These are phyloP conservation scores for Chrysochromulina parva DNA, from an alignment of 78 protist genomes.

Conservation along the genomic window DNA sequence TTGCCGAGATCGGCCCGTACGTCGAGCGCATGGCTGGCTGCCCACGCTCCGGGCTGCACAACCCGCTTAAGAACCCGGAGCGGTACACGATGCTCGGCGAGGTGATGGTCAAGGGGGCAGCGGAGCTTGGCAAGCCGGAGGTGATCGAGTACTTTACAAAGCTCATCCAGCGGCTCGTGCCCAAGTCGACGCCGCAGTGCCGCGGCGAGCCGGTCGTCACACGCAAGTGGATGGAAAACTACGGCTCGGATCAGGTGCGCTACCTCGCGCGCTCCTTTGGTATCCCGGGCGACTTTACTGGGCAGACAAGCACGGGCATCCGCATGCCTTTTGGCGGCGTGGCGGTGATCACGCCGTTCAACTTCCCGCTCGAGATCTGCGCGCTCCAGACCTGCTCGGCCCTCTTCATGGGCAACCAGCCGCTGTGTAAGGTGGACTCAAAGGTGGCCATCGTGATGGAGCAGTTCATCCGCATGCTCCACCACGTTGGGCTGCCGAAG, in stretches of 20 bases:
- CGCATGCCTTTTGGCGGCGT: slow-evolving; percentile 50
- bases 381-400: slow-evolving; percentile 28
- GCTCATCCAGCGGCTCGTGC: slow-evolving; percentile 42
- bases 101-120: slow-evolving; percentile 1
- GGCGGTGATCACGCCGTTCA: slow-evolving; percentile 53
- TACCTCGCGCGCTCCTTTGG: slow-evolving; percentile 43
- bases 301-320: slow-evolving; percentile 1
- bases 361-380: slow-evolving; percentile 62
- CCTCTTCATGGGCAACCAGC: slow-evolving; percentile 60
- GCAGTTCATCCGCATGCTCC: slow-evolving; percentile 30
- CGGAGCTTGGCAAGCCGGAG: slow-evolving; percentile 29
- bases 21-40: background rate
- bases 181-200: slow-evolving; percentile 40
- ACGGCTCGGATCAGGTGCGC: slow-evolving; percentile 51
- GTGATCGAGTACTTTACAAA: slow-evolving; percentile 26
- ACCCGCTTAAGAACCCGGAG: slow-evolving; percentile 45
- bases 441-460: slow-evolving; percentile 48
- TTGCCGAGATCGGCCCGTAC: slow-evolving; percentile 26
- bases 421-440: slow-evolving; percentile 42
- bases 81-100: slow-evolving; percentile 26
- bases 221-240: slow-evolving; percentile 34
- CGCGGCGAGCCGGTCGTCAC: slow-evolving; percentile 29
- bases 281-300: slow-evolving; percentile 42
- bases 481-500: slow-evolving; percentile 32
- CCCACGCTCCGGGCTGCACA: slow-evolving; percentile 56